Evolutionary conservation across 108 stramenopile species (phyloP).

Genomic region (Cyclotella baltica): DNA sequence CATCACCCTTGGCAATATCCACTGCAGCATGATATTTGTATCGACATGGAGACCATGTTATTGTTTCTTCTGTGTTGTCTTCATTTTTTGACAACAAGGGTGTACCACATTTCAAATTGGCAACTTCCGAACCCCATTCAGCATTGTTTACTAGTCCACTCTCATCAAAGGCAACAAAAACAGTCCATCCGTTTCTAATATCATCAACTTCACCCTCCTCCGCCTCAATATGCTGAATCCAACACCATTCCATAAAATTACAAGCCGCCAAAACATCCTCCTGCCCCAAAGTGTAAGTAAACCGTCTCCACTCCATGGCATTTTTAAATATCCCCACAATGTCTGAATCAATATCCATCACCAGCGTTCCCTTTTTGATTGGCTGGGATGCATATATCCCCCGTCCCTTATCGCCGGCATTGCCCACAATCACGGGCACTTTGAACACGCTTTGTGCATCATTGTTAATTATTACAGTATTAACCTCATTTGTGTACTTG

Average conservation of each 20-base stretch:
- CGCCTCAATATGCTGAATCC: constrained; percentile 16
- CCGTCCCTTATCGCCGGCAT: constrained; percentile 5
- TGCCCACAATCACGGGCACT: background rate
- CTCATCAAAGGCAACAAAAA: constrained; percentile 41
- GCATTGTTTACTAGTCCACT: constrained; percentile 31
- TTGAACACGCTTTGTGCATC: background rate
- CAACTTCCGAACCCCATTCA: constrained; percentile 27
- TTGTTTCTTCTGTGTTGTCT: background rate
- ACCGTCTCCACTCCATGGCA: constrained; percentile 10
- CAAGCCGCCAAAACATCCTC: background rate
- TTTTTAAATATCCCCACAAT: constrained; percentile 14
- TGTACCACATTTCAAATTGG: constrained; percentile 24
- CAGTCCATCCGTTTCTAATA: constrained; percentile 32
- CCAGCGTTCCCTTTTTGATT: background rate
- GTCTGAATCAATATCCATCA: background rate
- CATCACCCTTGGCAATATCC: background rate
- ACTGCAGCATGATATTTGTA: constrained; percentile 7
- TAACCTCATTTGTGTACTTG: constrained; percentile 5
- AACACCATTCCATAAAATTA: constrained; percentile 36
- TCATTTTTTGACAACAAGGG: background rate
- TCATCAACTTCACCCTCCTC: constrained; percentile 25
- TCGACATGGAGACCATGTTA: background rate
- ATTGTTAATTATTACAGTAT: background rate
- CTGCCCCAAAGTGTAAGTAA: background rate
- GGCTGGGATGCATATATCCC: background rate